Evolutionary conservation across 345 rosid genomes (phyloP), one percentile per base, ranked within the genome.

Genomic region (Populus ilicifolia): DNA sequence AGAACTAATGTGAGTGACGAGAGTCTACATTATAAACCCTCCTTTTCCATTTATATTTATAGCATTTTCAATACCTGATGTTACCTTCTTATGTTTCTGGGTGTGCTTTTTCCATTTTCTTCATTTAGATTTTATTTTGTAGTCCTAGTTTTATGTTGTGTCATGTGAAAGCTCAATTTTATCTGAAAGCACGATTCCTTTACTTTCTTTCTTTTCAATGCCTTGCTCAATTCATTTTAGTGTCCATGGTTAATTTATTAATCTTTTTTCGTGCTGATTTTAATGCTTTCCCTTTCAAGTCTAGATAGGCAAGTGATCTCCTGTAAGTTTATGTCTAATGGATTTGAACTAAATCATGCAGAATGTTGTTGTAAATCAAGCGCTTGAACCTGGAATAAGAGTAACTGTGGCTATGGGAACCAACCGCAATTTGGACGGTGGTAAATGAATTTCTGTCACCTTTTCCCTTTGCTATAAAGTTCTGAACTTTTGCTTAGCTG

Each of bases 321-420:
- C 21, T 6, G 69, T 70, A 69, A 59, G 67, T 74, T 43, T 20
- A 52, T 68, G 30, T 44, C 69, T 77, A 48, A 78, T 75, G 78
- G 29, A 65, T 81, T 66, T 20, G 33, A 86, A 33, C 71, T 71
- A 52, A 12, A 44, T 79, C 67, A 73, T 85, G 88, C 90, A 96
- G 99, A 87, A 84, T 85, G 86, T 95, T 78, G 77, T 78, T 16
- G 78, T 93, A 79, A 88, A 89, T 85, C 89, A 89, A 91, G 85
- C 76, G 54, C 88, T 89, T 83, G 91, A 85, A 77, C 91, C 98
- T 17, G 95, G 96, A 67, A 78, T 83, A 72, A 89, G 99, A 88
- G 94, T 93, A 48, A 96, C 99, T 0, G 94, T 93, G 69, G 93
- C 91, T 52, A 92, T 96, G 99, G 98, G 99, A 79, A 73, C 82